Percentiles rank a stretch among this genome's conserved stretches.
Evolutionary conservation across 23 red algal genomes (phyloP).

Genomic region (Chondrus crispus): DNA sequence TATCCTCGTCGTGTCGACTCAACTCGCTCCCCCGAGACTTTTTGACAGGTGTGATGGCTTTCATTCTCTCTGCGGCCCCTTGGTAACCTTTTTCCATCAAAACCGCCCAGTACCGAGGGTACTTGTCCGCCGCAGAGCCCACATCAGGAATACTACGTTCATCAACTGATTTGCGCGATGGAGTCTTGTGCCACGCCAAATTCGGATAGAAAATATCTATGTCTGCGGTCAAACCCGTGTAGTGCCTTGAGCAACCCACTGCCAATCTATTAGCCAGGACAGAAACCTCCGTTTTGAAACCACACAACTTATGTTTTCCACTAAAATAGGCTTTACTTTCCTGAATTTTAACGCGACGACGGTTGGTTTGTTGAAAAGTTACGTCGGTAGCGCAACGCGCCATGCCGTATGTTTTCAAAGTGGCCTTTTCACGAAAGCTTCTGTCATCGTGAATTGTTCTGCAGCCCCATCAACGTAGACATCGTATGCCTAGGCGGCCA

Average conservation of each 20-base stretch:
- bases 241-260: not conserved
- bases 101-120: not conserved
- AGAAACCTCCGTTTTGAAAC: not conserved
- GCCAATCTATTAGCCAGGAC: not conserved
- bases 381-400: conserved; percentile 7
- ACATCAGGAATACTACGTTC: not conserved
- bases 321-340: conserved; percentile 3
- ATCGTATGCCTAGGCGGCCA: no score
- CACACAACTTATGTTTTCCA: not conserved
- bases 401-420: no score
- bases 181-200: not conserved
- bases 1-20: not conserved
- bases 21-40: not conserved
- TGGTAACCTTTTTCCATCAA: not conserved
- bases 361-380: not conserved
- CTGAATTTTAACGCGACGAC: not conserved
- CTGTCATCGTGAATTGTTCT: no score
- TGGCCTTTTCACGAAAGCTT: no score
- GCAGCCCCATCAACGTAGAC: no score
- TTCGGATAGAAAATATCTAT: not conserved
- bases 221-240: not conserved
- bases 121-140: not conserved
- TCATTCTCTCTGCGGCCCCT: not conserved
- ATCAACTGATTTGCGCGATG: not conserved
- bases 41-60: not conserved